Conservation (phyloP, 1,284 basidiomycete genomes). For the Schizophyllum commune region DNA sequence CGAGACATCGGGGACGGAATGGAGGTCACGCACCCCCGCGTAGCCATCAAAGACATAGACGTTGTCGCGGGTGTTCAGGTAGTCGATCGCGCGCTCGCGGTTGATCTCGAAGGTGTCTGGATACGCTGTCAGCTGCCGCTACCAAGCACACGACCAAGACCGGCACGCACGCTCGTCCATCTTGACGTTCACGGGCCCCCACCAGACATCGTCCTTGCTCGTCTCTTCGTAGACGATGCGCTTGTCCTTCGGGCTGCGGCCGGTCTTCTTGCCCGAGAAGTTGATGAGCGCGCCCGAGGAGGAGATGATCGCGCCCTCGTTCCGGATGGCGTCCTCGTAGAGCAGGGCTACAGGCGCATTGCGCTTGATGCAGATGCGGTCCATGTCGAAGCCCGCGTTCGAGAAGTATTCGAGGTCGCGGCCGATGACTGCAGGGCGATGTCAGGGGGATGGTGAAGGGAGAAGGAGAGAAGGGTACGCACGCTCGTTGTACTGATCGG, state of each 20-base stretch:
- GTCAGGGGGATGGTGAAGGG: slow-evolving; percentile 1
- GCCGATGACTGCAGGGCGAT: slow-evolving; percentile 59
- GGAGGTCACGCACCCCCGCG: slow-evolving; percentile 61
- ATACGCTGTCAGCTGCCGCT: neutral
- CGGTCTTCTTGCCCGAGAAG: slow-evolving; percentile 99
- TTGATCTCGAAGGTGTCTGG: slow-evolving; percentile 99
- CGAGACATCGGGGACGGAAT: slow-evolving; percentile 9
- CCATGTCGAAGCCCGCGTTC: slow-evolving; percentile 98
- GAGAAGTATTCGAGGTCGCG: slow-evolving; percentile 97
- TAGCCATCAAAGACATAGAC: slow-evolving; percentile 99
- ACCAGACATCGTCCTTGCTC: slow-evolving; percentile 98
- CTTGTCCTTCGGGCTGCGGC: slow-evolving; percentile 98
- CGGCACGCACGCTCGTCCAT: slow-evolving; percentile 83
- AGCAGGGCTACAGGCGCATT: slow-evolving; percentile 93
- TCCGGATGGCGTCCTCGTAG: slow-evolving; percentile 97
- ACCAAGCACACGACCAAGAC: slow-evolving; percentile 3
- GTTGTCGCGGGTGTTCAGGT: slow-evolving; percentile 97
- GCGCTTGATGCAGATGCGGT: slow-evolving; percentile 81
- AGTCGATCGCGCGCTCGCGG: slow-evolving; percentile 99
- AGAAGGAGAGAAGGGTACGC: slow-evolving; percentile 19
- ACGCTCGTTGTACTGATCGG: slow-evolving; percentile 55
- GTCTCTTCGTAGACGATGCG: slow-evolving; percentile 98
- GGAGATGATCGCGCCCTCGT: slow-evolving; percentile 98
- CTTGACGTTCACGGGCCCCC: slow-evolving; percentile 99
- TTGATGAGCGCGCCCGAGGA: slow-evolving; percentile 97